A percentile compares a stretch with the other conserved stretches of the same genome.
Evolutionary conservation across 2,329 filamentous ascomycete species (phyloP).

Genomic region (Fusarium sp.): DNA sequence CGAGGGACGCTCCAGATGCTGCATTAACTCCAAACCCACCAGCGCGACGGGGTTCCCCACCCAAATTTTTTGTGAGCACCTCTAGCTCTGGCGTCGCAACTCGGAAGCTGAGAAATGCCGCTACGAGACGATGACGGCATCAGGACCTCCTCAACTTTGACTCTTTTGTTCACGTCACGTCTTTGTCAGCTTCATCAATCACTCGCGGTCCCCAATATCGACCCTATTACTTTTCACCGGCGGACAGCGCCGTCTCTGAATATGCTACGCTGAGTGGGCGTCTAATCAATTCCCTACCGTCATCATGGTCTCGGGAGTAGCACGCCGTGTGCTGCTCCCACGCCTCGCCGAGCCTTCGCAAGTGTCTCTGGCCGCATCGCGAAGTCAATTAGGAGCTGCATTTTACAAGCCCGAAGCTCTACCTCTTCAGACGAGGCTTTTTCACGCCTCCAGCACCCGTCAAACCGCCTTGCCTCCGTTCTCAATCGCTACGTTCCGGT

Average conservation of each 20-base stretch:
- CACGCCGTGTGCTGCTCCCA: slow-evolving; percentile 66
- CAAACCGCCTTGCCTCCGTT: slow-evolving; percentile 48
- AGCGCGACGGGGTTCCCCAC: slow-evolving; percentile 41
- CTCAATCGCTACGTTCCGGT: slow-evolving; percentile 46
- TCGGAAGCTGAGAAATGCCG: slow-evolving; percentile 54
- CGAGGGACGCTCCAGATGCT: slow-evolving; percentile 23
- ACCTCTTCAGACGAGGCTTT: slow-evolving; percentile 35
- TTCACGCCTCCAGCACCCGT: slow-evolving; percentile 35
- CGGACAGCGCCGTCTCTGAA: slow-evolving; percentile 47
- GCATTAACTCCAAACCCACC: slow-evolving; percentile 18
- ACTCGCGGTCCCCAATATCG: slow-evolving; percentile 17
- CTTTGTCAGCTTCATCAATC: slow-evolving; percentile 24
- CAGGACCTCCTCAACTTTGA: slow-evolving; percentile 46
- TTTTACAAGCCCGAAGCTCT: slow-evolving; percentile 37
- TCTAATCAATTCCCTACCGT: slow-evolving; percentile 48
- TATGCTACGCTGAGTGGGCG: slow-evolving; percentile 50
- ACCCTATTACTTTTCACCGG: slow-evolving; percentile 14
- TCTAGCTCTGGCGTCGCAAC: slow-evolving; percentile 41
- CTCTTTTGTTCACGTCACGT: slow-evolving; percentile 31
- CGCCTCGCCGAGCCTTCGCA: slow-evolving; percentile 58
- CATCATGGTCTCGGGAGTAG: slow-evolving; percentile 66
- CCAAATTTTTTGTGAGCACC: slow-evolving; percentile 41
- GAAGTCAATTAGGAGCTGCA: slow-evolving; percentile 42
- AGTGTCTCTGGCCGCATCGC: slow-evolving; percentile 42
- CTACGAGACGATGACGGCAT: slow-evolving; percentile 55